Base-by-base conservation (phyloP, 805 yeast species). In the Lipomyces spencermartinsiae region DNA sequence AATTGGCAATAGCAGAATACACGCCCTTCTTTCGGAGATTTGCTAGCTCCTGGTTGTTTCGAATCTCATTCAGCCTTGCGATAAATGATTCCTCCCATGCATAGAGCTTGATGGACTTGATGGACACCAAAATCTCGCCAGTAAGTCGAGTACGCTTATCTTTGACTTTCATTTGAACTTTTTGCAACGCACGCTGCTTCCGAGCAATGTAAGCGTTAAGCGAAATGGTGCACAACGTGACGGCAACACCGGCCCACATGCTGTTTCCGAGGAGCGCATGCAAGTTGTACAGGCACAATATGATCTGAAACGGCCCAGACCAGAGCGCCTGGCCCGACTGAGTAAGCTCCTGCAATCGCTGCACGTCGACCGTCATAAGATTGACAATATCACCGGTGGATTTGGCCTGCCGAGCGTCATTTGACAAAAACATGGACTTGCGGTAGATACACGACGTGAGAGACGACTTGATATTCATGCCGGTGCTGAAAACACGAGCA, bases 51-150 rank as follows among this genome's bases (percentile, higher is more conserved):
- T 16, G 95, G 87, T 91, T 91, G 76, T 94, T 92, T 84, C 99
- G 89, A 35, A 93, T 97, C 74, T 87, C 81, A 72, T 86, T 86
- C 68, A 95, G 82, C 73, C 89, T 89, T 33, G 82, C 84, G 73
- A 86, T 85, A 77, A 92, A 92, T 4, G 98, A 96, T 29, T 78
- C 80, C 80, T 95, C 99, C 99, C 99, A 95, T 0, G 95, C 96
- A 75, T 94, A 95, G 59, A 95, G 83, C 77, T 95, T 95, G 77
- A 95, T 83, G 3, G 97, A 92, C 80, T 93, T 94, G 77, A 95
- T 92, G 74, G 93, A 93, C 78, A 91, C 92, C 76, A 94, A 83
- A 63, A 94, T 90, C 77, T 94, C 98, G 69, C 91, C 88, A 64
- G 92, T 89, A 56, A 93, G 82, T 73, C 97, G 87, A 5, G 97